Percentiles rank a stretch among this genome's conserved stretches.
Conservation (phyloP, 441 rosid genomes). For the Mallotus repandus region DNA sequence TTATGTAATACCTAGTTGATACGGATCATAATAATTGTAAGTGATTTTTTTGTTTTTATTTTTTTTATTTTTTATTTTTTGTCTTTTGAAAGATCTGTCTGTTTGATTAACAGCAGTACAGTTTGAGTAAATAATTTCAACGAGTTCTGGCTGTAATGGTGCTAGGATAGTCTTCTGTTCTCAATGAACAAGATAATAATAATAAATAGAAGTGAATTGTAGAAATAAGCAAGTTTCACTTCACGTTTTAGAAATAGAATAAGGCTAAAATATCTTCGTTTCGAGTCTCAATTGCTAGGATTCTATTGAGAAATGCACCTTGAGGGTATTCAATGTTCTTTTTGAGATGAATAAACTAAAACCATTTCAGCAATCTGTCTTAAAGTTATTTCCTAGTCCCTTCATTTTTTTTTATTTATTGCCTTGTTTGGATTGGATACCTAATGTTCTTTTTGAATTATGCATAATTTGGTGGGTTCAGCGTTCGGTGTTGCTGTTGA, state of each 20-base stretch:
- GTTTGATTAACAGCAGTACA: neutral
- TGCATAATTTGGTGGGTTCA: neutral
- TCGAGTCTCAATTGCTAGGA: neutral
- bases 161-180: too few species aligned
- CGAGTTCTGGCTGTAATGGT: too few species aligned
- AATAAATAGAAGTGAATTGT: too few species aligned
- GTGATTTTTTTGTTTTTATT: neutral
- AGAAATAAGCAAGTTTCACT: too few species aligned
- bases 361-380: neutral
- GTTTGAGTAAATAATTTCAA: neutral
- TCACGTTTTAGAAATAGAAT: too few species aligned
- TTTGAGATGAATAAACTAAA: neutral
- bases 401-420: neutral
- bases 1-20: constrained; percentile 22
- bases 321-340: neutral
- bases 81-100: neutral
- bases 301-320: neutral
- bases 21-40: constrained; percentile 16
- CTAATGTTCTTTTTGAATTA: neutral
- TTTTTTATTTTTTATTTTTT: too few species aligned
- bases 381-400: neutral
- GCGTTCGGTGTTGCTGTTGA: neutral
- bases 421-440: neutral
- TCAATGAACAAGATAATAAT: too few species aligned
- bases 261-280: neutral